A percentile compares a stretch with the other conserved stretches of the same genome.
These are phyloP conservation scores for Lablab purpureus DNA, from an alignment of 306 rosid species.

Conservation along the genomic window DNA sequence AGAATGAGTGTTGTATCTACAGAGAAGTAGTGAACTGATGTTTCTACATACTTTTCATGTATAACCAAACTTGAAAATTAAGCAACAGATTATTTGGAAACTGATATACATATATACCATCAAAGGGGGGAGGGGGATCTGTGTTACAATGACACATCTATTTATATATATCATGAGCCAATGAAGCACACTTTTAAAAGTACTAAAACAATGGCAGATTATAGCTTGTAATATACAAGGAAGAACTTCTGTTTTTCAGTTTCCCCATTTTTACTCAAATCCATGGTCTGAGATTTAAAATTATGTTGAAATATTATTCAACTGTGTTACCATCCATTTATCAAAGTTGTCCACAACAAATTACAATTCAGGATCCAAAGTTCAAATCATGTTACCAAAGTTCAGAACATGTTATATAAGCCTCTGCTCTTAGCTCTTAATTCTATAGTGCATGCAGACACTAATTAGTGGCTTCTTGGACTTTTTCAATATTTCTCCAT, in stretches of 20 bases:
- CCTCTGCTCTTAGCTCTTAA: background rate
- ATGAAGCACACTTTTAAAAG: background rate
- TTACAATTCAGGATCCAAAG: background rate
- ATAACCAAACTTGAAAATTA: constrained; percentile 11
- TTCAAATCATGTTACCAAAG: background rate
- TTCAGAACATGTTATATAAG: too few relatives aligned
- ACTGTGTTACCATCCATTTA: background rate
- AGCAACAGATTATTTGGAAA: constrained; percentile 32
- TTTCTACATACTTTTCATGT: constrained; percentile 31
- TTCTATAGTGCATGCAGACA: background rate
- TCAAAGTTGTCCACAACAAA: background rate
- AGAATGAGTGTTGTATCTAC: constrained; percentile 45
- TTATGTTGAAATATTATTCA: background rate
- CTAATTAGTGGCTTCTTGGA: background rate
- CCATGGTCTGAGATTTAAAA: background rate
- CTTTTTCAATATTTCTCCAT: background rate
- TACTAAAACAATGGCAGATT: background rate
- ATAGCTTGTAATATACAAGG: constrained; percentile 4
- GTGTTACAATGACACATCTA: constrained; percentile 1
- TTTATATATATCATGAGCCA: background rate
- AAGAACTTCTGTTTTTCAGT: background rate
- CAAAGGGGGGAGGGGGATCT: too few relatives aligned
- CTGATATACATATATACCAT: background rate
- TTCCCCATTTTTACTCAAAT: background rate
- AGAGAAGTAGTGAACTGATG: constrained; percentile 2